phyloP scores from a whole-genome alignment of 2,329 filamentous ascomycete genomes.

The Fusarium sp. region DNA sequence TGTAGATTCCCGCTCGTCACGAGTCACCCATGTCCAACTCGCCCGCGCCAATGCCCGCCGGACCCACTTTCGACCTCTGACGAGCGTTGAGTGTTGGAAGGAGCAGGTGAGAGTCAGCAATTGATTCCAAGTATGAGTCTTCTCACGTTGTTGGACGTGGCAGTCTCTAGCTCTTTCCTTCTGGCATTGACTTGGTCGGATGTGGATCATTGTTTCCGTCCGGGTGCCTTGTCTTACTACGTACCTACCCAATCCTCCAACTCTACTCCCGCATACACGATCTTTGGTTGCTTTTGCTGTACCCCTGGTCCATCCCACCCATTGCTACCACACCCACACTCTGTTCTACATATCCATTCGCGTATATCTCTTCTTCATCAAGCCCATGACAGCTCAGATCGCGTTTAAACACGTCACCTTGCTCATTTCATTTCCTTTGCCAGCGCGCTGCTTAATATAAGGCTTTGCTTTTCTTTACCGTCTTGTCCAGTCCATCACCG shows the following conservation, averaged over 20 bases:
- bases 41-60: not conserved
- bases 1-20: not conserved
- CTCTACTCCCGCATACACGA: conserved; percentile 39
- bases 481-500: not conserved
- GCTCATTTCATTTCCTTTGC: conserved; percentile 12
- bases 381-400: conserved; percentile 18
- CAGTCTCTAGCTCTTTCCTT: conserved; percentile 2
- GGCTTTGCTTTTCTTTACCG: not conserved
- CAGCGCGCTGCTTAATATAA: not conserved
- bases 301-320: conserved; percentile 31
- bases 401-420: conserved; percentile 29
- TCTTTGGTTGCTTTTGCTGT: conserved; percentile 39
- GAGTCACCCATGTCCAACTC: conserved; percentile 1
- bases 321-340: conserved; percentile 36
- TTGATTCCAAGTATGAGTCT: conserved; percentile 13
- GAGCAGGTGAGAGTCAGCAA: conserved; percentile 2
- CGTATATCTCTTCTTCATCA: conserved; percentile 5
- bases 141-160: conserved; percentile 11
- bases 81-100: conserved; percentile 6
- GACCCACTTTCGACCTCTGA: conserved; percentile 32
- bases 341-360: not conserved
- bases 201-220: conserved; percentile 29
- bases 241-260: not conserved
- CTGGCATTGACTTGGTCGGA: not conserved
- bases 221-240: not conserved